Evolutionary conservation across 768 basidiomycete species (phyloP).

Genomic region (Heimioporus sp.): DNA sequence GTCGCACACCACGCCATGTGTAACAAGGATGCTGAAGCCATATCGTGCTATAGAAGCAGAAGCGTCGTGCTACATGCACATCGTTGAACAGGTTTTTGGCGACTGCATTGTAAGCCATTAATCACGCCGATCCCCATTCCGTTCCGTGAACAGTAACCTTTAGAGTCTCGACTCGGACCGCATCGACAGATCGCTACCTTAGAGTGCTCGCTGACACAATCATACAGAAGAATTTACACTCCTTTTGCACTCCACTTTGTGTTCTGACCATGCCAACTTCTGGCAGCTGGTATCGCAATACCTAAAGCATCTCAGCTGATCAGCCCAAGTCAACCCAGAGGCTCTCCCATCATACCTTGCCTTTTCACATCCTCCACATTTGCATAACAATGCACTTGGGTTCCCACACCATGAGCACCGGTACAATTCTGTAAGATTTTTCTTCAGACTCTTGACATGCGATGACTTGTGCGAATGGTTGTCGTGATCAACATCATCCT

Average conservation of each 20-base stretch:
- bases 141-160: too few relatives aligned
- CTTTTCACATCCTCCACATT: constrained; percentile 43
- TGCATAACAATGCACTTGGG: constrained; percentile 51
- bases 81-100: too few relatives aligned
- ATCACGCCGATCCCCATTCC: too few relatives aligned
- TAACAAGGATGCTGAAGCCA: too few relatives aligned
- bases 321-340: constrained; percentile 9
- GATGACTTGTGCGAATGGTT: constrained; percentile 19
- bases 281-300: constrained; percentile 44
- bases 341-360: constrained; percentile 29
- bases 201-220: too few relatives aligned
- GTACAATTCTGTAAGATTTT: constrained; percentile 45
- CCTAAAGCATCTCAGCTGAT: constrained; percentile 20
- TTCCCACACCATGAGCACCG: constrained; percentile 64
- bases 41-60: too few relatives aligned
- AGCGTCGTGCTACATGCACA: too few relatives aligned
- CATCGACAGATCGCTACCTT: too few relatives aligned
- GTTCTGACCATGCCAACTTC: constrained; percentile 39
- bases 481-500: constrained; percentile 20
- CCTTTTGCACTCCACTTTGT: constrained; percentile 28
- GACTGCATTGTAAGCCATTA: too few relatives aligned
- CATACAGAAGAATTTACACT: not conserved
- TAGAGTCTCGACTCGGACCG: too few relatives aligned
- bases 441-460: constrained; percentile 33
- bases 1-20: too few relatives aligned